phyloP scores from a whole-genome alignment of 1,284 basidiomycete genomes.

The Fomes fomentarius region DNA sequence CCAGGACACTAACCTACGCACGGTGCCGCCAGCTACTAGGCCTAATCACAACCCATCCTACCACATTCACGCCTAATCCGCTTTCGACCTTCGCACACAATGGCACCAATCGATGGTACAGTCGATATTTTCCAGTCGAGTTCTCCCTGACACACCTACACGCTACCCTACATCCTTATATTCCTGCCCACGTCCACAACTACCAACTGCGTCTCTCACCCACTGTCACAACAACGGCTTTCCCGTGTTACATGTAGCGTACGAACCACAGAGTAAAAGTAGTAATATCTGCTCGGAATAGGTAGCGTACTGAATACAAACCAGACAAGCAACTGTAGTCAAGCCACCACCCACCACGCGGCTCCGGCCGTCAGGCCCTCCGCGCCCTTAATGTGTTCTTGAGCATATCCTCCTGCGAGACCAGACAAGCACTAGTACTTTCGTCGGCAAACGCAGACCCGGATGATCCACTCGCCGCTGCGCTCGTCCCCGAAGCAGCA shows the following conservation, averaged over 20 bases:
- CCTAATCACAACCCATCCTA: constrained; percentile 18
- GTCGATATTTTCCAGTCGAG: constrained; percentile 9
- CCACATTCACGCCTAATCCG: constrained; percentile 20
- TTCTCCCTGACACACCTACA: neutral
- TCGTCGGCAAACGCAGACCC: constrained; percentile 6
- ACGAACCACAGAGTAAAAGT: constrained; percentile 21
- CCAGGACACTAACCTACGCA: neutral
- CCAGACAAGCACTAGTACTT: too few relatives aligned
- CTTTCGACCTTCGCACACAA: constrained; percentile 12
- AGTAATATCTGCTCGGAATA: constrained; percentile 22
- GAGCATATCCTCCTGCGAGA: constrained; percentile 17
- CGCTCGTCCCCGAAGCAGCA: neutral
- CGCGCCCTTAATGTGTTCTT: constrained; percentile 17
- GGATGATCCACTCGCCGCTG: neutral
- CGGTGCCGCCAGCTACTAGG: constrained; percentile 8
- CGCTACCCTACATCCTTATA: constrained; percentile 11
- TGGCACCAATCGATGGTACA: constrained; percentile 16
- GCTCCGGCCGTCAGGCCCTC: neutral
- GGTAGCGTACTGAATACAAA: constrained; percentile 21
- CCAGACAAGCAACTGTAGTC: constrained; percentile 14
- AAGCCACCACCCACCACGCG: neutral
- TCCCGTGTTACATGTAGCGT: constrained; percentile 22
- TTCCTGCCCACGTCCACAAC: neutral
- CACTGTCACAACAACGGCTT: constrained; percentile 16
- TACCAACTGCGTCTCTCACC: neutral